These are phyloP conservation scores for Benincasa hispida DNA, from an alignment of 306 rosid species.

Conservation along the genomic window DNA sequence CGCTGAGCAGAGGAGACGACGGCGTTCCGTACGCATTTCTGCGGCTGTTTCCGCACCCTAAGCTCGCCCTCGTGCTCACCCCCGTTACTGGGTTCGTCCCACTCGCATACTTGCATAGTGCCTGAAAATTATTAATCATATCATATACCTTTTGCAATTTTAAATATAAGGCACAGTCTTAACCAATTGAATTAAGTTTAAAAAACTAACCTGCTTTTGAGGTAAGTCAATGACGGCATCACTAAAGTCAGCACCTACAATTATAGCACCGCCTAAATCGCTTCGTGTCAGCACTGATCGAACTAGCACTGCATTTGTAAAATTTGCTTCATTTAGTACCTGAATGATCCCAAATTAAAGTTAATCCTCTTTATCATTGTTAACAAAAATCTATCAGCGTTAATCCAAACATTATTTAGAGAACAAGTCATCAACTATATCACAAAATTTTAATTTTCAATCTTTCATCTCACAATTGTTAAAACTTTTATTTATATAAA, in stretches of 20 bases:
- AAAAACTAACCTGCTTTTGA: slow-evolving; percentile 45
- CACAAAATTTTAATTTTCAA: too few species aligned
- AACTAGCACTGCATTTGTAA: slow-evolving; percentile 59
- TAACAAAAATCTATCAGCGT: too few species aligned
- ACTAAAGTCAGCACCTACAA: slow-evolving; percentile 91
- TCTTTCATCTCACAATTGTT: too few species aligned
- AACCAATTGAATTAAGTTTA: too few species aligned
- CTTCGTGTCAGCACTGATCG: slow-evolving; percentile 93
- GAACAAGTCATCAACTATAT: too few species aligned
- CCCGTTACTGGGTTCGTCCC: slow-evolving; percentile 47
- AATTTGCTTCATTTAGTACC: slow-evolving; percentile 90
- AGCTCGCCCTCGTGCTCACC: slow-evolving; percentile 42
- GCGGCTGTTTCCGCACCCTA: slow-evolving; percentile 79
- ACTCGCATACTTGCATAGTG: slow-evolving; percentile 49
- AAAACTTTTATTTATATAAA: too few species aligned
- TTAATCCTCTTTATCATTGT: background rate
- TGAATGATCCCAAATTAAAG: background rate
- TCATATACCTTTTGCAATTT: background rate
- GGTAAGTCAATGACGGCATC: slow-evolving; percentile 85
- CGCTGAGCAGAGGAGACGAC: slow-evolving; percentile 64
- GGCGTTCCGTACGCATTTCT: slow-evolving; percentile 65
- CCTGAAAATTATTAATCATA: slow-evolving; percentile 10
- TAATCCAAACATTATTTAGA: too few species aligned
- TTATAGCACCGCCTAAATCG: slow-evolving; percentile 76
- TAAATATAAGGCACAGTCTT: too few species aligned